Base-by-base conservation (phyloP, 2,329 filamentous ascomycete species). In the Aspergillus carbonarius region DNA sequence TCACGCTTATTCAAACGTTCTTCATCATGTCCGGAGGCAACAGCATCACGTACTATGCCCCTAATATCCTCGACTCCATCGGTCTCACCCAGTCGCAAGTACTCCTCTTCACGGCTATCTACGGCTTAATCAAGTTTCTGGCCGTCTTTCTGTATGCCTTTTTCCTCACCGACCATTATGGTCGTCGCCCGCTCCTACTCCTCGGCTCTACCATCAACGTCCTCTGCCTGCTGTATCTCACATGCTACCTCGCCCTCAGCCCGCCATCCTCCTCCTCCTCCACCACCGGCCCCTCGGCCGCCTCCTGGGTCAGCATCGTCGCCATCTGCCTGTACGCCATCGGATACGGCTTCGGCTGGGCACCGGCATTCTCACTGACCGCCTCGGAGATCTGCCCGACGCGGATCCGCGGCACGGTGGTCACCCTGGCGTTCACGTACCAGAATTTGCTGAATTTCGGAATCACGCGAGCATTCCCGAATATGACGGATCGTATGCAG, bases 1-100 rank as follows among this genome's bases (percentile, higher is more conserved):
- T 71, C 17, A 63, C 61, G 2, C 47, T 71, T n/a, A 66, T 70
- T 23, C 65, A 69, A 40, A 68, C 66, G 3, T 74, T 72, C 59
- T 65, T 70, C 49, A 67, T 68, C 60, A 71, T 68, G 60, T 60
- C 50, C 7, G 66, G 64, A 1, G 64, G 64, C 12, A 68, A 68
- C 42, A 65, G 62, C 15, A 68, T 68, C 42, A 68, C 66, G 2
- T 68, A 68, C 48, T 68, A 68, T 25, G 62, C 65, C 1, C 62
- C 65, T 0, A 62, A 63, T 6, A 65, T 68, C 15, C 39, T 68
- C 7, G 53, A 62, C 20, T 63, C 63, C 3, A 62, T 68, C 23
- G 63, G 66, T 1, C 60, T 68, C 8, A 49, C 57, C 27, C 57
- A 57, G 0, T 20, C 20, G 0, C 42, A 65, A 47, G 56, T 63